Base-by-base conservation (phyloP, 805 yeast species). In the Metschnikowia noctiluminum region DNA sequence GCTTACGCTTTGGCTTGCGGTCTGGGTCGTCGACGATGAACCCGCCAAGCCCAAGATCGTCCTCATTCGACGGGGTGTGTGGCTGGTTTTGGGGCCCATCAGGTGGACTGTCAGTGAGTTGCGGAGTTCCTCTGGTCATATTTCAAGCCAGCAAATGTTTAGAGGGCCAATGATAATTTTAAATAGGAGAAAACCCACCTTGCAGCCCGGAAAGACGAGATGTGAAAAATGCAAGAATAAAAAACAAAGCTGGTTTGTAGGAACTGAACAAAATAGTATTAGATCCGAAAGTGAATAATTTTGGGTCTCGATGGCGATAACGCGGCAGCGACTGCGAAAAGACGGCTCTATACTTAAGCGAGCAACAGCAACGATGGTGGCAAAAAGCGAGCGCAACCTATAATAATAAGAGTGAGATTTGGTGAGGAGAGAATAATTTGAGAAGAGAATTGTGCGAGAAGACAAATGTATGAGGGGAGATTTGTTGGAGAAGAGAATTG, bases 11-110 rank as follows among this genome's bases (percentile, higher is more conserved):
- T 7, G 51, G 48, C n/a, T 48, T 51, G 27, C 48, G 50, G 21
- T 46, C 56, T 4, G 60, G 58, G 32, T 54, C 60, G 11, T 53
- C 46, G 7, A 45, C 46, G n/a, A 56, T 46, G 37, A 56, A 56
- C 3, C 60, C 60, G n/a, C 58, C 60, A 6, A 38, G 40, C 1
- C 47, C 55, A 13, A 46, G 28, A 28, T 40, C 53, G 12, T 48
- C 54, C 16, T 35, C 14, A 31, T 27, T 38, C 38, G 21, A 42
- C 3, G 37, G 9, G 12, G 14, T 11, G 3, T 35, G 35, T 15
- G 39, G 26, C 31, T 15, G 10, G 28, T 10, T n/a, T 1, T 35
- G 28, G 11, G 16, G 16, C 28, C 27, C 16, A n/a, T 14, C 14
- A 27, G 26, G 16, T 15, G 46, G 27, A 8, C 27, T 28, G 27